Base-by-base conservation (phyloP, 805 yeast species). In the Naumovozyma castellii region DNA sequence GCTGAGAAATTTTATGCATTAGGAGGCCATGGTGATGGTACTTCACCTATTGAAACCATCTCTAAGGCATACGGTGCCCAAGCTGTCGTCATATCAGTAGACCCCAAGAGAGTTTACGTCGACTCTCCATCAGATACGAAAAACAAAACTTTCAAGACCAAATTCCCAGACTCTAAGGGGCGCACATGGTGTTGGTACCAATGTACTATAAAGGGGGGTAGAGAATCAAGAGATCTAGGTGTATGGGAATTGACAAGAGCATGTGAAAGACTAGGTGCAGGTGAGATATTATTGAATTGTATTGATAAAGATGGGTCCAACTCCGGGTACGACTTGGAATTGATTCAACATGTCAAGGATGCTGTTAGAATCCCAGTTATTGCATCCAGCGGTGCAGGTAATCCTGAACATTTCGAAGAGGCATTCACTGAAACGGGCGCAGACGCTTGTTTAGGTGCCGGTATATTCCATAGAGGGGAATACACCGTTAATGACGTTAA, bases 401-500 rank as follows among this genome's bases (percentile, higher is more conserved):
- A 67, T 17, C 98, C 99, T 1, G 73, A 69, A 37, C 97, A 92
- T 64, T 92, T 92, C 59, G 77, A 76, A 46, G 86, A 92, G 47
- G 99, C 85, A 2, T 92, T 92, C 56, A 70, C 68, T 35, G 69
- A 80, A 34, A 87, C 97, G 13, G 69, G 73, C 4, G 81, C 92
- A 1, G 98, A 92, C 65, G 99, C 99, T 33, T 97, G 98, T 14
- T 71, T 92, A 32, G 99, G 98, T 30, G 99, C 99, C 3, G 99
- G 99, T 34, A 82, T 92, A 80, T 92, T 92, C 70, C 99, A 92
- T 67, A 73, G 98, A 58, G 88, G 84, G 17, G 97, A 90, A 54
- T 92, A 82, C 62, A 78, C 85, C 10, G 97, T 92, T 14, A 71
- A 73, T 37, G 79, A 87, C 37, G 96, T 92, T 34, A 92, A 92